Conservation (phyloP, 345 rosid species). For the Linum lewisii region DNA sequence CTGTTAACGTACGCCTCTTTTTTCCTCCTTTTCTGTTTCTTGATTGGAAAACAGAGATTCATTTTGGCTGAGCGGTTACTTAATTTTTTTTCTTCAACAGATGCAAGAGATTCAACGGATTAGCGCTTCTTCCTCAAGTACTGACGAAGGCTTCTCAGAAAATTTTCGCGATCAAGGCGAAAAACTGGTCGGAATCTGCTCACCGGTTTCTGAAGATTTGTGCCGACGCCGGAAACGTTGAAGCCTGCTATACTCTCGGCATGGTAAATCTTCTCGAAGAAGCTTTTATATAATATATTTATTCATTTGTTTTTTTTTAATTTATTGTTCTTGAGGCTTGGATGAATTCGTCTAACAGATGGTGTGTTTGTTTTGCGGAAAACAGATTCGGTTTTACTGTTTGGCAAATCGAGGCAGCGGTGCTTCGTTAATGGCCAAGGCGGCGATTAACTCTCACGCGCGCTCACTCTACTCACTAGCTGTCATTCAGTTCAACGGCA, state of each 20-base stretch:
- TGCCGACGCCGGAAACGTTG: conserved; percentile 78
- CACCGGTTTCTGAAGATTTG: conserved; percentile 73
- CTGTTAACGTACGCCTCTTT: conserved; percentile 45
- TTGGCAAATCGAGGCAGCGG: conserved; percentile 71
- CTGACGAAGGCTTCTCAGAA: conserved; percentile 51
- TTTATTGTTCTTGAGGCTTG: background rate
- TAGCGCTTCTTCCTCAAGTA: conserved; percentile 45
- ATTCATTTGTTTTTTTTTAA: background rate
- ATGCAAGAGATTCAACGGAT: conserved; percentile 67
- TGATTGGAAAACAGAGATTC: too few species aligned
- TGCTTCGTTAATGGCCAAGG: conserved; percentile 88
- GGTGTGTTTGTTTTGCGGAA: background rate
- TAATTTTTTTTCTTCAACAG: conserved; percentile 27
- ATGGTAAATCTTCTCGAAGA: conserved; percentile 38
- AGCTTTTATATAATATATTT: background rate
- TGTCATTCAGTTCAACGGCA: conserved; percentile 91
- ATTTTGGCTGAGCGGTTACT: background rate
- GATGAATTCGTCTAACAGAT: background rate
- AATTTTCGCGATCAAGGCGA: conserved; percentile 48
- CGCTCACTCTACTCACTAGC: conserved; percentile 77
- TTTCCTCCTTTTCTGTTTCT: background rate
- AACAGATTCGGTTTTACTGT: conserved; percentile 90
- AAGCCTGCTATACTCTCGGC: conserved; percentile 93
- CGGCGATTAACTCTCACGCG: conserved; percentile 83
- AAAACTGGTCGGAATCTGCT: conserved; percentile 73